Percentiles rank a stretch among this genome's conserved stretches.
These are phyloP conservation scores for Calonectria naviculata DNA, from an alignment of 2,329 filamentous ascomycete species.

Conservation along the genomic window DNA sequence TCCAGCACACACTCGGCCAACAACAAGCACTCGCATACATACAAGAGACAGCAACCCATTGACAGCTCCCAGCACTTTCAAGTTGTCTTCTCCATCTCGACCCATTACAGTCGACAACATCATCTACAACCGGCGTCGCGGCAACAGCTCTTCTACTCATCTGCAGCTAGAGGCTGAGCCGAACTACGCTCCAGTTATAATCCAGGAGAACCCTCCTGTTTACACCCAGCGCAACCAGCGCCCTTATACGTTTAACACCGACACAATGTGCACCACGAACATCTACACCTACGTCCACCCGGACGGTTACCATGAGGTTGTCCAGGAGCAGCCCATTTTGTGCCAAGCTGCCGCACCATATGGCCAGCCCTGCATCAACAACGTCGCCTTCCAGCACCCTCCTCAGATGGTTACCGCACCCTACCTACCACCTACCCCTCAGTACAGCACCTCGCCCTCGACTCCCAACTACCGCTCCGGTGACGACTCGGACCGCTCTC, in stretches of 20 bases:
- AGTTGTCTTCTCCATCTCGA: slow-evolving; percentile 32
- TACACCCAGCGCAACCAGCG: slow-evolving; percentile 31
- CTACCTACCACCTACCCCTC: slow-evolving; percentile 55
- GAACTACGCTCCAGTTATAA: slow-evolving; percentile 31
- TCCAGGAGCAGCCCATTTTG: slow-evolving; percentile 46
- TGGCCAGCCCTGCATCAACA: slow-evolving; percentile 54
- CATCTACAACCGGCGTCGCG: slow-evolving; percentile 30
- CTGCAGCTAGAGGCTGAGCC: slow-evolving; percentile 21
- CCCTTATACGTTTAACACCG: slow-evolving; percentile 32
- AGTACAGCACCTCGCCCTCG: slow-evolving; percentile 44
- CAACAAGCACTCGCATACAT: not conserved
- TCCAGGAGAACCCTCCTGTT: slow-evolving; percentile 34
- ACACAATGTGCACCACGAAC: slow-evolving; percentile 63
- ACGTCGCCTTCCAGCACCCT: slow-evolving; percentile 55
- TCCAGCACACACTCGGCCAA: not conserved
- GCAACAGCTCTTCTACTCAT: slow-evolving; percentile 23
- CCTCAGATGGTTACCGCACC: slow-evolving; percentile 47
- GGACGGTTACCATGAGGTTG: slow-evolving; percentile 52
- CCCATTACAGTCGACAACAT: slow-evolving; percentile 35
- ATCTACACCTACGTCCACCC: slow-evolving; percentile 59
- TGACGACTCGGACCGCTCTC: slow-evolving; percentile 51
- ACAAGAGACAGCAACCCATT: slow-evolving; percentile 15
- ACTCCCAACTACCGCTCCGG: slow-evolving; percentile 50
- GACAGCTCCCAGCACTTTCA: slow-evolving; percentile 17
- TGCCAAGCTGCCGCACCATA: slow-evolving; percentile 52